phyloP scores from a whole-genome alignment of 2,329 filamentous ascomycete genomes.

The Alternaria sp. region DNA sequence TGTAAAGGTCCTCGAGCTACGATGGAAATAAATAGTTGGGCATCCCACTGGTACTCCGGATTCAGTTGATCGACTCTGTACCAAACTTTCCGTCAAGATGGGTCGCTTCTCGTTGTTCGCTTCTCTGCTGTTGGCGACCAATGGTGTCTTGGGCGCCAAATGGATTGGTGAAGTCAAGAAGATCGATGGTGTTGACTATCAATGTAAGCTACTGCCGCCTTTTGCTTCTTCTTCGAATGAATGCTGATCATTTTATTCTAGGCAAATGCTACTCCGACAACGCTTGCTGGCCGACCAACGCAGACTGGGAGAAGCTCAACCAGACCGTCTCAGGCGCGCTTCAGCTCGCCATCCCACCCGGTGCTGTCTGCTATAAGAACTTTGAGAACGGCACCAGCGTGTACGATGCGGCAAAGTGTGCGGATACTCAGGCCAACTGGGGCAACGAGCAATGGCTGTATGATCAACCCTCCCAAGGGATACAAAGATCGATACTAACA shows the following conservation, averaged over 20 bases:
- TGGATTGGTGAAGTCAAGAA: slow-evolving; percentile 46
- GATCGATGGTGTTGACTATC: slow-evolving; percentile 33
- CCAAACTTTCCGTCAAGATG: slow-evolving; percentile 28
- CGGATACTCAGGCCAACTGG: slow-evolving; percentile 38
- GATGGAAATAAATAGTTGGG: slow-evolving; percentile 16
- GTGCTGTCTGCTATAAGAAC: slow-evolving; percentile 39
- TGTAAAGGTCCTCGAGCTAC: neutral
- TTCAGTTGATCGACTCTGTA: slow-evolving; percentile 3
- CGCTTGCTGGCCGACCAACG: slow-evolving; percentile 42
- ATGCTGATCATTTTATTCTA: neutral
- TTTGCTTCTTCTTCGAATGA: no score
- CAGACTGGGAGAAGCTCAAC: slow-evolving; percentile 42
- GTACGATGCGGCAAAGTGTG: slow-evolving; percentile 40
- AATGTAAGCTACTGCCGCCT: slow-evolving; percentile 25
- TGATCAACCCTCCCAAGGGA: slow-evolving; percentile 9
- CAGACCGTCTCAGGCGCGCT: slow-evolving; percentile 41
- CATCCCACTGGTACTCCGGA: neutral
- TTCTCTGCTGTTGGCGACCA: slow-evolving; percentile 30
- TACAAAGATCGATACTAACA: neutral
- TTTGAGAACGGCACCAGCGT: slow-evolving; percentile 34
- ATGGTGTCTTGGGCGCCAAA: slow-evolving; percentile 24
- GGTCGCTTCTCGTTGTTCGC: slow-evolving; percentile 31
- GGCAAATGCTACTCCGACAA: slow-evolving; percentile 49
- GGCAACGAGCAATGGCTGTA: slow-evolving; percentile 45
- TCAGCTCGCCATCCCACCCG: slow-evolving; percentile 40